Percentiles rank a stretch among this genome's conserved stretches.
Evolutionary conservation across 257 asterid genomes (phyloP).

Genomic region (Ajuga chamaepitys): DNA sequence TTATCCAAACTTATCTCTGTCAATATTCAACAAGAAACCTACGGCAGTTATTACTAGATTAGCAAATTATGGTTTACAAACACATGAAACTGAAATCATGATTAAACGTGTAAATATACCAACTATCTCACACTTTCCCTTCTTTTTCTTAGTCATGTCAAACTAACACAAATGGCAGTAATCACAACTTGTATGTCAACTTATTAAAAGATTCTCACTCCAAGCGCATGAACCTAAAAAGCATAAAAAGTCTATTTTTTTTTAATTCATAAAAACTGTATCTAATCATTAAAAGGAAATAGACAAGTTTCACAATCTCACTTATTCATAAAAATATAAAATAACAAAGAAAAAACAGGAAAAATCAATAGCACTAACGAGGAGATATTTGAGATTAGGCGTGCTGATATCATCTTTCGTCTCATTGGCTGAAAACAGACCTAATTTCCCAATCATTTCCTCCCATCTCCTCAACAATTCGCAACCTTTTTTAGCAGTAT

Average conservation of each 20-base stretch:
- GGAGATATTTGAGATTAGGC: constrained; percentile 69
- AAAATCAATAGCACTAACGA: constrained; percentile 41
- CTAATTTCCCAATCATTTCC: constrained; percentile 76
- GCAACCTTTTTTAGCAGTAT: constrained; percentile 57
- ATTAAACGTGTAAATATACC: neutral
- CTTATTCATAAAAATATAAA: neutral
- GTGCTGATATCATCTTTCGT: constrained; percentile 91
- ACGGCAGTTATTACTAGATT: too few relatives aligned
- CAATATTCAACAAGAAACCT: neutral
- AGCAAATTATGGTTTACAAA: neutral
- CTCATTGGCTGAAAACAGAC: constrained; percentile 82
- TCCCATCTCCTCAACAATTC: constrained; percentile 64
- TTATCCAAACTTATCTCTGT: neutral
- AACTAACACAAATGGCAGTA: neutral
- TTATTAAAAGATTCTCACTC: neutral
- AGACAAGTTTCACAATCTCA: neutral
- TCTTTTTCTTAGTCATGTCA: neutral
- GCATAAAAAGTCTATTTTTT: neutral
- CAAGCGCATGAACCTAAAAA: neutral
- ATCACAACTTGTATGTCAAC: neutral
- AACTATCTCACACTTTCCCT: neutral
- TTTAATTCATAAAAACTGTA: neutral
- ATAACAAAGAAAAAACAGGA: neutral
- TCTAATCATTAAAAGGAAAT: neutral
- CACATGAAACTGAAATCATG: neutral